Evolutionary conservation across 306 rosid genomes (phyloP).

Genomic region (Inga oerstediana): DNA sequence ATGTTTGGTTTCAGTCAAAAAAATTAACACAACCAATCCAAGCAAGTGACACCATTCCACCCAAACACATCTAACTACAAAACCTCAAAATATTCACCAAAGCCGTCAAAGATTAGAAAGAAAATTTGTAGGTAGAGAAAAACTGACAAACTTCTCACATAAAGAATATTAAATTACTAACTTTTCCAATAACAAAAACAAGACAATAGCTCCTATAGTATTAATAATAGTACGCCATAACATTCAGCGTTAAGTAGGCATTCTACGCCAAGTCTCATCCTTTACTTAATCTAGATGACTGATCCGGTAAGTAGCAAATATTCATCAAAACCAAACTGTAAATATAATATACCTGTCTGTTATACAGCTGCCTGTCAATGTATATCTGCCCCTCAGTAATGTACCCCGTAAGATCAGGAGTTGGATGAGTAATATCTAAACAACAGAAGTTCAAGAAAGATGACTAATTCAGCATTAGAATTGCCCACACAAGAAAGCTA

Average conservation of each 20-base stretch:
- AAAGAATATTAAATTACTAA: not conserved
- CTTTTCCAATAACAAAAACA: conserved; percentile 8
- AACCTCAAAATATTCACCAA: conserved; percentile 27
- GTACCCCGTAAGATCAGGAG: conserved; percentile 99
- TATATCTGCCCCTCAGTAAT: conserved; percentile 99
- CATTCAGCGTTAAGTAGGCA: conserved; percentile 9
- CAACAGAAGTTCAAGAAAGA: conserved; percentile 38
- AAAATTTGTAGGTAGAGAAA: conserved; percentile 5
- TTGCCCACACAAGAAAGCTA: conserved; percentile 22
- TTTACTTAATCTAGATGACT: not conserved
- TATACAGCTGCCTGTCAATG: conserved; percentile 91
- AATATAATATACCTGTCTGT: conserved; percentile 79
- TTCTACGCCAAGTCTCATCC: conserved; percentile 15
- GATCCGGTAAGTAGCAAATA: conserved; percentile 12
- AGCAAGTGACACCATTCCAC: conserved; percentile 10
- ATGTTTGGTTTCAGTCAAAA: conserved; percentile 29
- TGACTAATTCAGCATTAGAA: not conserved
- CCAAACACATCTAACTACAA: conserved; percentile 10
- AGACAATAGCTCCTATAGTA: conserved; percentile 11
- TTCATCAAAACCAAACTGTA: conserved; percentile 26
- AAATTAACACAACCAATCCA: conserved; percentile 4
- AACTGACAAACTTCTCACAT: conserved; percentile 3
- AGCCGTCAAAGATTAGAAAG: conserved; percentile 13
- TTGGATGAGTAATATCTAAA: conserved; percentile 96
- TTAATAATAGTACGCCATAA: not conserved